Conservation (phyloP, 2,329 filamentous ascomycete genomes). For the Dothideomycetidae sp. region DNA sequence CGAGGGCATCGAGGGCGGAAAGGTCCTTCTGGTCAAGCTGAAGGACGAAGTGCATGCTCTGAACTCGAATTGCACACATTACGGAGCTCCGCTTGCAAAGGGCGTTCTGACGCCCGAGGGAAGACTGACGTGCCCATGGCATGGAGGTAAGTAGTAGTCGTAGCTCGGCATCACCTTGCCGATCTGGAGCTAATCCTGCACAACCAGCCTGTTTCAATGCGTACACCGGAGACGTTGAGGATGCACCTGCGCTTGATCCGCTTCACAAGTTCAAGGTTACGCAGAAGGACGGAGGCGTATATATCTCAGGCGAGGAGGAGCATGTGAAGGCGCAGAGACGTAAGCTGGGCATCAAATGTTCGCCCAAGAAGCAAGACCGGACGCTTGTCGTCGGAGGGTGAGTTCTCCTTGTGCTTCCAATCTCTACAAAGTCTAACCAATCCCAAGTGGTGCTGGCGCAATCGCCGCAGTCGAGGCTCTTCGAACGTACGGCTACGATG, state of each 20-base stretch:
- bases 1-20: conserved; percentile 73
- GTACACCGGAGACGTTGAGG: conserved; percentile 81
- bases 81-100: conserved; percentile 76
- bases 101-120: conserved; percentile 74
- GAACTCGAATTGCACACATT: conserved; percentile 76
- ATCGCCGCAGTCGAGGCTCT: conserved; percentile 72
- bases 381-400: conserved; percentile 72
- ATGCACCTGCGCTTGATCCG: conserved; percentile 81
- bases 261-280: conserved; percentile 67
- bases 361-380: conserved; percentile 42
- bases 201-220: conserved; percentile 76
- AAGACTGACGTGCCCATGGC: conserved; percentile 86
- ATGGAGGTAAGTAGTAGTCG: conserved; percentile 74
- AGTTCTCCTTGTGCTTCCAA: conserved; percentile 13
- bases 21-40: conserved; percentile 72
- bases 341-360: conserved; percentile 59
- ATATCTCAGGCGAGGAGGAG: conserved; percentile 65
- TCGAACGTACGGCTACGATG: conserved; percentile 65
- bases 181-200: no score
- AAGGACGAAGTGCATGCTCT: conserved; percentile 64
- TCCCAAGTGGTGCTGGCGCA: conserved; percentile 57
- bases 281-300: conserved; percentile 71
- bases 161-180: no score
- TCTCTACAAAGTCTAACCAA: conserved; percentile 6
- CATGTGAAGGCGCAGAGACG: conserved; percentile 64